Evolutionary conservation across 2,329 filamentous ascomycete genomes (phyloP).

Genomic region (Lecanoromycetidae sp.): DNA sequence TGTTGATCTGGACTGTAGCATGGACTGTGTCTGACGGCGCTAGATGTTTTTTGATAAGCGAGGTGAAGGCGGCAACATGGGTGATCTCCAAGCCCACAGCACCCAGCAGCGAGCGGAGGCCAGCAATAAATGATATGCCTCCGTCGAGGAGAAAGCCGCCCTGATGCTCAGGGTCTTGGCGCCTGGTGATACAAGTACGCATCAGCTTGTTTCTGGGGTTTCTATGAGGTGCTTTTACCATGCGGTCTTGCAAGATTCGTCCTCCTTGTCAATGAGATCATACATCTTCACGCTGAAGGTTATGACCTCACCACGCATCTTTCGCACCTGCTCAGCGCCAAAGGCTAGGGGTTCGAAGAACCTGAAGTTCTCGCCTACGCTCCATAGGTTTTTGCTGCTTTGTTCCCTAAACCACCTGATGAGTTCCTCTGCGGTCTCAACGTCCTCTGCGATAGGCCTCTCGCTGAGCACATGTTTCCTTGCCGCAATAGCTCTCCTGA

Average conservation of each 20-base stretch:
- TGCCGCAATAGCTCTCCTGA: constrained; percentile 36
- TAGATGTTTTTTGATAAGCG: constrained; percentile 39
- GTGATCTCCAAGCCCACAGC: constrained; percentile 32
- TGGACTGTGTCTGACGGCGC: constrained; percentile 47
- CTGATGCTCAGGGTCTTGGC: constrained; percentile 40
- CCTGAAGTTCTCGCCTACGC: constrained; percentile 47
- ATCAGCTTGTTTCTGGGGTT: neutral
- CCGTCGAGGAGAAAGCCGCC: constrained; percentile 49
- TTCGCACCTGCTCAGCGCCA: constrained; percentile 36
- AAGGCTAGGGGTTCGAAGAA: constrained; percentile 43
- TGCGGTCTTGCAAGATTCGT: constrained; percentile 33
- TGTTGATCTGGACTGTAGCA: constrained; percentile 36
- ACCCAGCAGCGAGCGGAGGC: constrained; percentile 38
- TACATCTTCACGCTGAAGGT: constrained; percentile 41
- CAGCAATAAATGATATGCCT: constrained; percentile 45
- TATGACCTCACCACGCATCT: constrained; percentile 37
- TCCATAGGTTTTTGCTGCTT: constrained; percentile 31
- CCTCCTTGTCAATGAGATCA: constrained; percentile 33
- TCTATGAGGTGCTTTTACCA: neutral
- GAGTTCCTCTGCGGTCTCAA: constrained; percentile 39
- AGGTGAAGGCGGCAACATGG: constrained; percentile 38
- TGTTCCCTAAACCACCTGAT: constrained; percentile 38
- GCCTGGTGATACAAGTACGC: constrained; percentile 7
- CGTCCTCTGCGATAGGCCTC: constrained; percentile 46
- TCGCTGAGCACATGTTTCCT: constrained; percentile 47